Base-by-base conservation (phyloP, 257 asterid genomes). In the Nicotiana attenuata region DNA sequence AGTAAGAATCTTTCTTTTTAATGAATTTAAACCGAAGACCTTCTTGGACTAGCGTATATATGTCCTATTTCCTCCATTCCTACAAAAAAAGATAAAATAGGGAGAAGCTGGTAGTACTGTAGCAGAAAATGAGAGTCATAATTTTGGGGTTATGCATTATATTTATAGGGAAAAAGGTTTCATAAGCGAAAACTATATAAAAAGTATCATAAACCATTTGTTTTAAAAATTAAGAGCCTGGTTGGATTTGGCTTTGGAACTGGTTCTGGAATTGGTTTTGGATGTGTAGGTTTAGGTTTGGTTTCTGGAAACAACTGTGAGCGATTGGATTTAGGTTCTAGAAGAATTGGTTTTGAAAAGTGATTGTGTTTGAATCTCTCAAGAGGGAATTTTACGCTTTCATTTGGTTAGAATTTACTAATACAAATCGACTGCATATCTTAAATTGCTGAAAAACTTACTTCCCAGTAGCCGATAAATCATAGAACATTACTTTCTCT, bases 1-100 rank as follows among this genome's bases (percentile, higher is more conserved):
- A 84, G 99, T 93, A 91, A 87, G 94, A 81, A 50, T 65, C 80
- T 82, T 80, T 60, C 56, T 57, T 47, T 5, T 28, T 16, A 31
- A 20, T 29, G 55, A 53, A 50, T 31, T 78, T 35, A 3, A 24
- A 59, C 68, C 0, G 15, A 29, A 31, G 60, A 63, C 31, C 57
- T 69, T n/a, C 16, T 80, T 5, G 20, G 17, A 29, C 31, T 41
- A 45, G 47, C 7, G 19, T 63, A 52, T 63, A 26, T 38, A 63
- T 80, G 64, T 38, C 17, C 45, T 63, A 41, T 63, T 63, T 80
- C 60, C 24, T 10, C 64, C 47, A 11, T 80, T 66, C 41, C 65
- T 53, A 78, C 71, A 15, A 41, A 63, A 68, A n/a, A 78, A 78
- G 11, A 20, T 7, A 31, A 20, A 41, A 73, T 7, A 19, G 16